phyloP scores from a whole-genome alignment of 2,329 filamentous ascomycete genomes.

The Ambrosiella xylebori region DNA sequence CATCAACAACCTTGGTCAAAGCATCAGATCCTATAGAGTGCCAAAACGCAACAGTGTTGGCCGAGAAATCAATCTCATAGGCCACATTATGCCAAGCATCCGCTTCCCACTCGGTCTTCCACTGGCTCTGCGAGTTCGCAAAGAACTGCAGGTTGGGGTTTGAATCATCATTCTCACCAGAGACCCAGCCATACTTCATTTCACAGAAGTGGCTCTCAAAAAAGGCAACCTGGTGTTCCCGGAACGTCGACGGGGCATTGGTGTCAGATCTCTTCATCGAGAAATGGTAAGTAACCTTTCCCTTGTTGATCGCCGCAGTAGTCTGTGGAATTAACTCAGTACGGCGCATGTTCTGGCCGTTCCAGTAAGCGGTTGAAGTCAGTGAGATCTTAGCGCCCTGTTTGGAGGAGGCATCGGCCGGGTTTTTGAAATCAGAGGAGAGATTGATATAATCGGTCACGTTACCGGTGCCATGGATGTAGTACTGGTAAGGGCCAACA shows the following conservation, averaged over 20 bases:
- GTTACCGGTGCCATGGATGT: constrained; percentile 47
- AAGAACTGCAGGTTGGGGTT: constrained; percentile 46
- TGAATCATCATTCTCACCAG: constrained; percentile 26
- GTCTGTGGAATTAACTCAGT: constrained; percentile 61
- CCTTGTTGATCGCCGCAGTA: constrained; percentile 43
- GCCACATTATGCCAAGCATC: constrained; percentile 60
- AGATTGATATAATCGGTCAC: constrained; percentile 46
- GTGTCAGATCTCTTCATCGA: constrained; percentile 40
- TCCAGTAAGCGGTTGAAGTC: constrained; percentile 47
- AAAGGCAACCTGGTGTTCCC: constrained; percentile 49
- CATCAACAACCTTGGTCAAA: constrained; percentile 39
- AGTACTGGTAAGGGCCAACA: constrained; percentile 56
- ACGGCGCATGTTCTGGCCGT: constrained; percentile 54
- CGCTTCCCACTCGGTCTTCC: constrained; percentile 42
- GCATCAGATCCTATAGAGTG: constrained; percentile 45
- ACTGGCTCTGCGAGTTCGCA: constrained; percentile 41
- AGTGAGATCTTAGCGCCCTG: constrained; percentile 56
- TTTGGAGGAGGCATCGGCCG: constrained; percentile 39
- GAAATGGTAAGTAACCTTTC: constrained; percentile 57
- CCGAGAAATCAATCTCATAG: constrained; percentile 52
- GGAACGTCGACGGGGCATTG: constrained; percentile 42
- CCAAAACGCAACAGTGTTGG: constrained; percentile 47
- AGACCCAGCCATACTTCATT: constrained; percentile 49
- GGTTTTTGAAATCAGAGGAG: constrained; percentile 44
- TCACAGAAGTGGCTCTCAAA: constrained; percentile 61